phyloP scores from a whole-genome alignment of 805 yeast species.

The Yueomyces sp. region DNA sequence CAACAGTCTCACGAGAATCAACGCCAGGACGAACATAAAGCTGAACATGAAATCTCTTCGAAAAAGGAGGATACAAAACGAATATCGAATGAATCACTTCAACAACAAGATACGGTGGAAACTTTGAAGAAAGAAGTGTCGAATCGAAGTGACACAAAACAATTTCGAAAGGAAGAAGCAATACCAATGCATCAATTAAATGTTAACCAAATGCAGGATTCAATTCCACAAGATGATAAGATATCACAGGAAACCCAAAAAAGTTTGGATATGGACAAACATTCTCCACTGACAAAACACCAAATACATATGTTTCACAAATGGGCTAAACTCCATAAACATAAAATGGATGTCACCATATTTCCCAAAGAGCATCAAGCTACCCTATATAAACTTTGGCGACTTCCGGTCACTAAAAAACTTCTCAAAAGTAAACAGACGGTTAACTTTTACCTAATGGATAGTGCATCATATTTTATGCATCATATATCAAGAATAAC shows the following conservation, averaged over 20 bases:
- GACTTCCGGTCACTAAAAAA: conserved; percentile 41
- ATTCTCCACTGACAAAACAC: neutral
- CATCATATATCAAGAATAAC: conserved; percentile 46
- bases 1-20: neutral
- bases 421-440: conserved; percentile 42
- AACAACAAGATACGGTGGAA: too few species aligned
- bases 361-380: conserved; percentile 36
- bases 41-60: neutral
- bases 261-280: neutral
- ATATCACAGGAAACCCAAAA: neutral
- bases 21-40: neutral
- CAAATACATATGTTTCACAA: neutral
- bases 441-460: conserved; percentile 69
- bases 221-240: neutral
- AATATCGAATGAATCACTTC: too few species aligned
- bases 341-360: conserved; percentile 1
- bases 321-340: neutral
- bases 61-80: neutral
- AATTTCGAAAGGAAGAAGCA: neutral
- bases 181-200: neutral
- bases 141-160: neutral
- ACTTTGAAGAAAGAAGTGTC: too few species aligned
- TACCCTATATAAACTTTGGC: conserved; percentile 40
- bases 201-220: neutral
- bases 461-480: conserved; percentile 71